Base-by-base conservation (phyloP, 2,329 filamentous ascomycete species). In the Iodosphaeria phyllophila region DNA sequence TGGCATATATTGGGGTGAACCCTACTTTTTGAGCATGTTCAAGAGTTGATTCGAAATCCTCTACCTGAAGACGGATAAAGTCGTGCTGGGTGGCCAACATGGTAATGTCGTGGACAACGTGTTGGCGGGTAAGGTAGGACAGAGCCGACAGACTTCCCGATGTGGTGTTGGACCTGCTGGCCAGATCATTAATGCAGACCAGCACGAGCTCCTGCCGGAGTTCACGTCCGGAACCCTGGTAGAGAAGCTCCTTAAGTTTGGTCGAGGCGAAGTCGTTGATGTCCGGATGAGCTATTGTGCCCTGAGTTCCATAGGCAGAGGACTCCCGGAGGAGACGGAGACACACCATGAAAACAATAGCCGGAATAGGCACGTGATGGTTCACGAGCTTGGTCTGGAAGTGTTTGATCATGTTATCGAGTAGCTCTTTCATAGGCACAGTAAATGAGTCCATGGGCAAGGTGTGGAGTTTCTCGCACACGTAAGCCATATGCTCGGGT, bases 71-170 rank as follows among this genome's bases (percentile, higher is more conserved):
- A 25, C 50, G 51, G 1, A 69, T 62, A 23, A 82, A 46, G 31
- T 68, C 58, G 39, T 74, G 63, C n/a, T 74, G 58, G 5, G 56
- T 48, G 6, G 65, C 60, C 24, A 82, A 47, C n/a, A 51, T 46
- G 15, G 54, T 56, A 13, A 80, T 45, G 30, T 75, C 69, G 6
- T 48, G 50, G 3, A 38, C 37, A 18, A 61, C 40, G 18, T 58
- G 48, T 12, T 48, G 49, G 6, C 52, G 50, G n/a, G 64, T 50
- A 11, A 67, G 42, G 22, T 57, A 48, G 25, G 43, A 51, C 23
- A 82, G 51, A 10, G 71, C 72, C 40, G 70, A 74, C 12, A 84
- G 60, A 35, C 78, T 89, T 2, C 80, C 80, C 5, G 77, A 61
- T 1, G 74, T 69, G 9, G 69, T 74, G 10, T 51, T 33, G 2